A percentile compares a stretch with the other conserved stretches of the same genome.
Conservation (phyloP, 208 protist species). For the Trypanosoma brucei region DNA sequence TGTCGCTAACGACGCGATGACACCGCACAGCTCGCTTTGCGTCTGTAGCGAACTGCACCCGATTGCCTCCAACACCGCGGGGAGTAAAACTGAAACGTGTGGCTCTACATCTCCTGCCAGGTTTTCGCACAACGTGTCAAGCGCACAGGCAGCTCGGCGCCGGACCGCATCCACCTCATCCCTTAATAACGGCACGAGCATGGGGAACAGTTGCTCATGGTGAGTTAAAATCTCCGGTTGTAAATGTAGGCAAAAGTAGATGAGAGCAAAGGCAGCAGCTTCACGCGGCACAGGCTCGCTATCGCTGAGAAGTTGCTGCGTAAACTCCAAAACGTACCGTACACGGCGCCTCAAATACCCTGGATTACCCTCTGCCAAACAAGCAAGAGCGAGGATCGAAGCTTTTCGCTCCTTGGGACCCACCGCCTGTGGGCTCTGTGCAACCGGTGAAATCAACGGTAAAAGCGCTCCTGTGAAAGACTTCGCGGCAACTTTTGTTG, state of each 20-base stretch:
- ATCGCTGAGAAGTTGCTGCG: constrained; percentile 39
- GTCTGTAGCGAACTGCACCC: constrained; percentile 48
- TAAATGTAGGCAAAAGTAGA: constrained; percentile 65
- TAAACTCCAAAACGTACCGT: constrained; percentile 64
- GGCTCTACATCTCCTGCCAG: constrained; percentile 72
- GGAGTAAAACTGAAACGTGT: constrained; percentile 62
- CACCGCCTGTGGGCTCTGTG: constrained; percentile 26
- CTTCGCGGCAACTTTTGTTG: constrained; percentile 46
- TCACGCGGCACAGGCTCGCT: constrained; percentile 56
- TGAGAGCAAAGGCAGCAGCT: constrained; percentile 68
- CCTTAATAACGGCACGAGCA: constrained; percentile 62
- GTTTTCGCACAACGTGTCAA: constrained; percentile 82
- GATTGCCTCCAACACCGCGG: constrained; percentile 54
- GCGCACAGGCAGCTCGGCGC: constrained; percentile 53
- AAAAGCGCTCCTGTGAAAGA: constrained; percentile 52
- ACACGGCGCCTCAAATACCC: constrained; percentile 72
- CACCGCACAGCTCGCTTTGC: constrained; percentile 62
- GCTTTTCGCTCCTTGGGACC: constrained; percentile 59
- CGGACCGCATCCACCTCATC: constrained; percentile 65
- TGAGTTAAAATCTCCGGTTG: constrained; percentile 84
- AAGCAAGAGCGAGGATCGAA: constrained; percentile 66
- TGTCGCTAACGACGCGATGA: constrained; percentile 73
- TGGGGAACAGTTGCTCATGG: constrained; percentile 59
- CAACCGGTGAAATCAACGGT: constrained; percentile 43
- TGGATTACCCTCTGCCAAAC: constrained; percentile 55